A percentile compares a stretch with the other conserved stretches of the same genome.
Evolutionary conservation across 148 eudicot genomes (phyloP).

Genomic region (Rhododendron henanense): DNA sequence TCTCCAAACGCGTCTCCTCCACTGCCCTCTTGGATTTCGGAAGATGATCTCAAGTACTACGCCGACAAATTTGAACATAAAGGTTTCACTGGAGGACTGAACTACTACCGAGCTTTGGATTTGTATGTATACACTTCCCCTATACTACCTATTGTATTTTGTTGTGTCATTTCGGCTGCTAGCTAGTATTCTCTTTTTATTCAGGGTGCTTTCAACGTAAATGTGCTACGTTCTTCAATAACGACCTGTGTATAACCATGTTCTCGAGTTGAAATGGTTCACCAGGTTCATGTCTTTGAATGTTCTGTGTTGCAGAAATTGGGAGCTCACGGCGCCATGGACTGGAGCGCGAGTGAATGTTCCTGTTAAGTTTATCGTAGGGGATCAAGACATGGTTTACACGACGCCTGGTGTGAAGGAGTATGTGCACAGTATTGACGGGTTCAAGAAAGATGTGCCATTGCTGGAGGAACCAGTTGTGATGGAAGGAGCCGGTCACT

Average conservation of each 20-base stretch:
- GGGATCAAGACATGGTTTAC: constrained; percentile 66
- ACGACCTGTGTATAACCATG: no score
- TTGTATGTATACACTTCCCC: constrained; percentile 23
- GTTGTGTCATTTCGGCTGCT: not conserved
- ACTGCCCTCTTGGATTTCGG: constrained; percentile 61
- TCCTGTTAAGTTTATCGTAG: constrained; percentile 59
- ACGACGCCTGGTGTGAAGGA: constrained; percentile 65
- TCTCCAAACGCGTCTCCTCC: constrained; percentile 4
- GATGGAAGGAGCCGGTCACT: constrained; percentile 69
- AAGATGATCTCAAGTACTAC: constrained; percentile 61
- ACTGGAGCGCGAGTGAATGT: constrained; percentile 49
- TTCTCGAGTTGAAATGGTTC: no score
- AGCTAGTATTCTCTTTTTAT: no score
- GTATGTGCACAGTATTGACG: constrained; percentile 48
- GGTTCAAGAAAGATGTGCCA: constrained; percentile 72
- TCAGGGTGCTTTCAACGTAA: no score
- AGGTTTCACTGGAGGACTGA: constrained; percentile 75
- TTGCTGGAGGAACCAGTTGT: constrained; percentile 50
- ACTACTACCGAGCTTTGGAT: constrained; percentile 65
- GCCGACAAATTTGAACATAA: constrained; percentile 34
- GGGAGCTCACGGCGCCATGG: constrained; percentile 84
- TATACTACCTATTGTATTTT: not conserved
- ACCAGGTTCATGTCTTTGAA: no score
- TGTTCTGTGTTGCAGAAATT: constrained; percentile 37
- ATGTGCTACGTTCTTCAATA: no score